phyloP scores from a whole-genome alignment of 352 stramenopile genomes.

The Albugo laibachii region DNA sequence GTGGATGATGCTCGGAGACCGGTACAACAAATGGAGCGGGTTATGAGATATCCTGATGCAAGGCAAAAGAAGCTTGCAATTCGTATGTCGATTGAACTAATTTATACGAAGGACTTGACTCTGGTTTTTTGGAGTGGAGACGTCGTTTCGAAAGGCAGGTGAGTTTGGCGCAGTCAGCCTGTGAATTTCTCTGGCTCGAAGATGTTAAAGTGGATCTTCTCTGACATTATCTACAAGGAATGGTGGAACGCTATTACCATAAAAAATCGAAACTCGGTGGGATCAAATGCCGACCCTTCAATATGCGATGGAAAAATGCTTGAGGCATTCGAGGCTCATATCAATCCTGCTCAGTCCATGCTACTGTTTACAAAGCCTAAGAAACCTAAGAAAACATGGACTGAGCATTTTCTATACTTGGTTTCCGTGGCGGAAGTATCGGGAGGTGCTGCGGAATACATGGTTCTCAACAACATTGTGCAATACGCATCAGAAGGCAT shows the following conservation, averaged over 20 bases:
- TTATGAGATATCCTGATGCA: not conserved
- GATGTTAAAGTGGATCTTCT: slow-evolving; percentile 3
- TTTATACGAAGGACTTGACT: slow-evolving; percentile 3
- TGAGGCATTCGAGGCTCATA: slow-evolving; percentile 6
- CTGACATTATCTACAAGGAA: not conserved
- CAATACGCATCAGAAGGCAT: slow-evolving; percentile 6
- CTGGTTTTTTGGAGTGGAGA: slow-evolving; percentile 3
- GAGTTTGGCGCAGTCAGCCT: not conserved
- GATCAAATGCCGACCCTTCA: slow-evolving; percentile 1
- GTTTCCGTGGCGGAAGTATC: not conserved
- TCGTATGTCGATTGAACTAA: slow-evolving; percentile 4
- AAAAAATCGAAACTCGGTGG: slow-evolving; percentile 4
- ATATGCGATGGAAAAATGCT: slow-evolving; percentile 6
- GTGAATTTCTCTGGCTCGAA: not conserved
- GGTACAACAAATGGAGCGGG: too few relatives aligned
- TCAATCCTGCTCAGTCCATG: slow-evolving; percentile 8
- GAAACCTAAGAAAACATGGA: slow-evolving; percentile 4
- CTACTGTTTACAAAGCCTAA: slow-evolving; percentile 8
- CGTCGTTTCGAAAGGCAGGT: slow-evolving; percentile 1
- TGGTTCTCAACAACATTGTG: slow-evolving; percentile 8
- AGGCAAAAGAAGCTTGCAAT: slow-evolving; percentile 5
- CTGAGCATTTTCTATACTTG: slow-evolving; percentile 9
- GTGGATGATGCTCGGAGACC: too few relatives aligned
- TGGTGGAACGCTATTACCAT: slow-evolving; percentile 7
- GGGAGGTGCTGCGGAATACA: not conserved